Evolutionary conservation across 805 yeast species (phyloP).

Genomic region (Clavispora asparagi): DNA sequence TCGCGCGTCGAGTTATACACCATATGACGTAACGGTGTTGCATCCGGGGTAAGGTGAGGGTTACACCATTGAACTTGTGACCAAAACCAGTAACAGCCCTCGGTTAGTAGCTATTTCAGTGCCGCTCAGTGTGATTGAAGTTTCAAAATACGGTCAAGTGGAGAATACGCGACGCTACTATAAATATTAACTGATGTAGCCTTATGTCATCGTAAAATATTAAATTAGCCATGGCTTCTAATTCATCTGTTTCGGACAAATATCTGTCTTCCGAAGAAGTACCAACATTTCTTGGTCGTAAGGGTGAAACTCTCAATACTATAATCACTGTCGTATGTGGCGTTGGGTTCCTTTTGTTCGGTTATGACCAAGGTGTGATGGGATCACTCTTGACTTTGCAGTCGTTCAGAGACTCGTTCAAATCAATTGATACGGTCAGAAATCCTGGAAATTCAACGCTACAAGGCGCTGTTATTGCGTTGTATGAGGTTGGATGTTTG

Average conservation of each 20-base stretch:
- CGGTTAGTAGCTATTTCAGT: not conserved
- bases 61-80: too few relatives aligned
- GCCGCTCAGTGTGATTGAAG: not conserved
- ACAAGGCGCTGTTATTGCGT: conserved; percentile 19
- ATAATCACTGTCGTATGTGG: conserved; percentile 13
- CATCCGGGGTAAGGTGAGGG: too few relatives aligned
- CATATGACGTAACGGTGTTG: not conserved
- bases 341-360: conserved; percentile 30
- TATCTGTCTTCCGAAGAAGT: not conserved
- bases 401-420: conserved; percentile 15
- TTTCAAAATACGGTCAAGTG: not conserved
- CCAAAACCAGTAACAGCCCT: not conserved
- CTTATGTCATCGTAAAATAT: not conserved
- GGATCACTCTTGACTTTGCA: conserved; percentile 19
- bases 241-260: not conserved
- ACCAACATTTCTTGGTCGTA: conserved; percentile 9
- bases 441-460: conserved; percentile 12
- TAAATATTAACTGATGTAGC: not conserved
- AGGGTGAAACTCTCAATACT: conserved; percentile 7
- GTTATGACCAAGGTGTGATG: conserved; percentile 43
- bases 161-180: not conserved
- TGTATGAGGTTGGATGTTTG: conserved; percentile 21
- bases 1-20: not conserved
- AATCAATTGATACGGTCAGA: conserved; percentile 12
- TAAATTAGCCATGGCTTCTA: not conserved